A percentile compares a stretch with the other conserved stretches of the same genome.
These are phyloP conservation scores for Penicillium sp. DNA, from an alignment of 2,329 filamentous ascomycete genomes.

Conservation along the genomic window DNA sequence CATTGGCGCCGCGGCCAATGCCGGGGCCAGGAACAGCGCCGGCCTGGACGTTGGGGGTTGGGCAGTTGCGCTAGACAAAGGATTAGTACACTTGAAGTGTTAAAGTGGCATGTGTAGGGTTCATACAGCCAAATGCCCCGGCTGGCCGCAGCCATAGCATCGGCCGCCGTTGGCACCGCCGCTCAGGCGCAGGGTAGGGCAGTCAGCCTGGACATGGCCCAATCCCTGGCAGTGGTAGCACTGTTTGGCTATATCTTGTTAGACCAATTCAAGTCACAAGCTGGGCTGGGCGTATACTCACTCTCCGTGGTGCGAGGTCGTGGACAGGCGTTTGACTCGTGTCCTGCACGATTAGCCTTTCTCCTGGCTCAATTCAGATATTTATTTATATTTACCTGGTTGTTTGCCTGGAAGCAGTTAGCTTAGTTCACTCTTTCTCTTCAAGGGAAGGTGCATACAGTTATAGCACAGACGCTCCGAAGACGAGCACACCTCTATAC, in stretches of 20 bases:
- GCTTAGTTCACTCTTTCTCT: slow-evolving; percentile 9
- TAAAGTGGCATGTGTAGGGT: not conserved
- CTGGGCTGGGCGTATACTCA: slow-evolving; percentile 39
- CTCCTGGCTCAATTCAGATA: not conserved
- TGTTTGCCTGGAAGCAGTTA: slow-evolving; percentile 37
- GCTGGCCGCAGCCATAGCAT: slow-evolving; percentile 95
- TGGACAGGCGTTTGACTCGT: slow-evolving; percentile 97
- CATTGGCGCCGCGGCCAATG: slow-evolving; percentile 61
- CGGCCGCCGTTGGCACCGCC: slow-evolving; percentile 74
- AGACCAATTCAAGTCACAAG: slow-evolving; percentile 5
- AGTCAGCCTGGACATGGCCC: slow-evolving; percentile 97
- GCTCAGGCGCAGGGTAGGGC: slow-evolving; percentile 89
- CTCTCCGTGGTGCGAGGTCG: slow-evolving; percentile 92
- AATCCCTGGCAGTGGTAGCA: slow-evolving; percentile 99
- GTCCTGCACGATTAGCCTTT: slow-evolving; percentile 50
- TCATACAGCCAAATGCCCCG: slow-evolving; percentile 84
- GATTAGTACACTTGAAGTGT: too few relatives aligned
- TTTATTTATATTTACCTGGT: slow-evolving; percentile 35
- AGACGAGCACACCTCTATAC: slow-evolving; percentile 86
- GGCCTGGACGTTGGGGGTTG: slow-evolving; percentile 61
- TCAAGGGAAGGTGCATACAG: slow-evolving; percentile 59
- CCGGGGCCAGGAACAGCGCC: slow-evolving; percentile 56
- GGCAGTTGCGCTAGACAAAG: slow-evolving; percentile 77
- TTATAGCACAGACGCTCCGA: slow-evolving; percentile 99
- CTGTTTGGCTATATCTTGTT: slow-evolving; percentile 69